Evolutionary conservation across 768 basidiomycete genomes (phyloP), one percentile per base, ranked within the genome.

Genomic region (Lentinula detonsa): DNA sequence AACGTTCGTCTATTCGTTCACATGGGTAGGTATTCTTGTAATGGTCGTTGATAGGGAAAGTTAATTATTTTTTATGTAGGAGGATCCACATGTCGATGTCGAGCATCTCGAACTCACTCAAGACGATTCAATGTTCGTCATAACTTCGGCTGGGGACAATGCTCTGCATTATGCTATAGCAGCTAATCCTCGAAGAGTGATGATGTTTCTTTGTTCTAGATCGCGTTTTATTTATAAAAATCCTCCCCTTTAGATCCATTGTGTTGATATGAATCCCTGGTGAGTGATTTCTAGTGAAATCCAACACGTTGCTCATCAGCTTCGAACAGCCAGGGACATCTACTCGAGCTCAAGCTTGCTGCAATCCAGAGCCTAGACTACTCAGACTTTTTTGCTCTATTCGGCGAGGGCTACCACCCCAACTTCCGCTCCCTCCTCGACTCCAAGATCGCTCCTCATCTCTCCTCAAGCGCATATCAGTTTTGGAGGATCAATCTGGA

Each of bases 101-200:
- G 77, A 79, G 63, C 77, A 83, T 65, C 74, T 92, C 5, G 67
- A 84, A 15, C 70, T 91, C 60, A 78, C 80, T 18, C 70, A 73
- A 39, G 78, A 86, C 11, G 90, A 92, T 72, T 79, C 83, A 1
- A 79, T 91, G 68, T 77, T 91, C 11, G 84, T 85, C 16, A 90
- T 92, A 66, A 91, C 89, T 1, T 85, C 84, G 55, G 90, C 88
- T 2, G 90, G 90, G 0, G 90, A 91, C 71, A 92, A 92, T 69
- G 87, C 88, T 2, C 74, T 92, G 39, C 88, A 91, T 68, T 92
- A 92, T 64, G 88, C 88, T 7, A 85, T 88, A 60, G 79, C 78
- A n/a, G 84, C 83, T 2, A 70, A 76, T 34, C 87, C 87, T 2
- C 76, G 81, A 59, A 75, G 81, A 51, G 81, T 83, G 62, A 53